Base-by-base conservation (phyloP, 164 flowering plant genomes). In the Aristolochia fimbriata region DNA sequence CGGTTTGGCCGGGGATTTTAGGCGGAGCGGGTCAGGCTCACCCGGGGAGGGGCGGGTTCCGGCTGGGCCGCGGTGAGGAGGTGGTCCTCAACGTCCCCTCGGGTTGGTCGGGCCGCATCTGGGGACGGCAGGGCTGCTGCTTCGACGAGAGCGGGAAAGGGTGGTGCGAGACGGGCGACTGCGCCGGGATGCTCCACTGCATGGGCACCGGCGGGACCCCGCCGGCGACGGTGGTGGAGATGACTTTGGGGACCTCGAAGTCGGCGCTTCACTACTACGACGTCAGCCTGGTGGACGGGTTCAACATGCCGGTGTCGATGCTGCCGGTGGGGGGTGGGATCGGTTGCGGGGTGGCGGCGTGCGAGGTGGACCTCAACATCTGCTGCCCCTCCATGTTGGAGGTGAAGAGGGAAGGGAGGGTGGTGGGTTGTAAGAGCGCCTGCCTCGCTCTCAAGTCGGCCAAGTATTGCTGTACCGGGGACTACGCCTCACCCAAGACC, bases 401-500 rank as follows among this genome's bases (percentile, higher is more conserved):
- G 47, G 86, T 84, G 63, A 75, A 67, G 74, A 55, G 65, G 15
- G 79, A 72, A 37, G 87, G 80, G 3, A 78, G 65, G 60, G 86
- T 84, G 47, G 91, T 86, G 37, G 96, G 87, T 22, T 86, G 96
- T 61, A 83, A 86, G 73, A 88, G 96, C 41, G 96, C 96, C 17
- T 88, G 92, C 58, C 60, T 83, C 75, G 92, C 92, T 10, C 73
- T 76, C 69, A 75, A 71, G 48, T 72, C 87, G 0, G 81, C 67
- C 51, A 88, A 63, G 70, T 93, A 87, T 62, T 93, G 98, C 49
- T 93, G 98, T 73, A 93, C 96, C 0, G 98, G 97, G 0, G 70
- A 76, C 55, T 88, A 62, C 55, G 68, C 88, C 0, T 65, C 71
- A 17, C 85, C 90, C 0, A 72, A 72, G 25, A 78, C 68, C 6